Evolutionary conservation across 495 filamentous ascomycete genomes (phyloP).

Genomic region (Sphaerosporella brunnea): DNA sequence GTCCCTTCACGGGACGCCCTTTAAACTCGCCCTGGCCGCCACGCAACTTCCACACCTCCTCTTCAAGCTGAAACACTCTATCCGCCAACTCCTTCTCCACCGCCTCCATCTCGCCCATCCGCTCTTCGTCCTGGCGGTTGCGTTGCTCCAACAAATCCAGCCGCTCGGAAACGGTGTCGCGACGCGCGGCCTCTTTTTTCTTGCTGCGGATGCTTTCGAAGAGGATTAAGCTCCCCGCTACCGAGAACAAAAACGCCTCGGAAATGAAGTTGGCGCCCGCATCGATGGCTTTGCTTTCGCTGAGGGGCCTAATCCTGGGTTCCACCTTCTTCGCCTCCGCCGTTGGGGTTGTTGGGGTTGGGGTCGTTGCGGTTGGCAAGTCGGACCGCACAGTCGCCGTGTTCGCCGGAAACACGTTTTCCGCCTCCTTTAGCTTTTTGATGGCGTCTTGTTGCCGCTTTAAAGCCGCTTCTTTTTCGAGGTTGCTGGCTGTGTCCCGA

Average conservation of each 20-base stretch:
- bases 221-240: constrained; percentile 60
- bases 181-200: constrained; percentile 55
- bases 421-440: constrained; percentile 27
- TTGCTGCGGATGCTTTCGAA: constrained; percentile 63
- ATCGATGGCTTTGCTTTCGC: constrained; percentile 88
- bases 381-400: neutral
- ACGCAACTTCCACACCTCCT: constrained; percentile 26
- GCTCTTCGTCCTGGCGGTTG: constrained; percentile 26
- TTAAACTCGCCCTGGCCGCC: constrained; percentile 16
- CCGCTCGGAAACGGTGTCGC: constrained; percentile 54
- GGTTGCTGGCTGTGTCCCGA: constrained; percentile 52
- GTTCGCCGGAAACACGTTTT: constrained; percentile 22
- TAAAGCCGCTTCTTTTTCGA: constrained; percentile 58
- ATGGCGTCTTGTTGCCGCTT: constrained; percentile 45
- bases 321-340: constrained; percentile 2
- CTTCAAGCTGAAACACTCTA: constrained; percentile 45
- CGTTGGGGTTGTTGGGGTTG: neutral
- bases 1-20: constrained; percentile 1
- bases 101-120: constrained; percentile 48
- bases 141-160: constrained; percentile 38
- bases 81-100: constrained; percentile 16
- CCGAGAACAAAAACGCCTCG: constrained; percentile 71
- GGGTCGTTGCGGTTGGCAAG: neutral
- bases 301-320: constrained; percentile 54
- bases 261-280: constrained; percentile 87